Percentiles rank a stretch among this genome's conserved stretches.
Evolutionary conservation across 257 asterid genomes (phyloP).

Genomic region (Solanum virginianum): DNA sequence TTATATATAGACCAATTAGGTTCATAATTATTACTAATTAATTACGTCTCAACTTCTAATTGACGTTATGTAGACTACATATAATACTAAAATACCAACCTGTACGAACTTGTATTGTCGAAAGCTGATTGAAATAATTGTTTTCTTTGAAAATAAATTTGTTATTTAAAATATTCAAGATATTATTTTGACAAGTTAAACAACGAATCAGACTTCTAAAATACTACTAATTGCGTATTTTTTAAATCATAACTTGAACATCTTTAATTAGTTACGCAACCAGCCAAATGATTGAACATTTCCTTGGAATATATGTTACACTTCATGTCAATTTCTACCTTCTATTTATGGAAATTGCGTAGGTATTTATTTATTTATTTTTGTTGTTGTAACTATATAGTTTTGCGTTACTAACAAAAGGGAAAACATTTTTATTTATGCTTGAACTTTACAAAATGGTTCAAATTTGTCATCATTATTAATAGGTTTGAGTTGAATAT

Average conservation of each 20-base stretch:
- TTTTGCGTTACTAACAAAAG: background rate
- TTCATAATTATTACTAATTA: background rate
- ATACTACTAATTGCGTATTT: background rate
- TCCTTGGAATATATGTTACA: background rate
- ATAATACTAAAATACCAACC: background rate
- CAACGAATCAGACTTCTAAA: background rate
- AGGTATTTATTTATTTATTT: too few species aligned
- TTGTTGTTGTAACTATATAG: background rate
- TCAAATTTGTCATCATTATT: background rate
- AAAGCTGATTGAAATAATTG: conserved; percentile 24
- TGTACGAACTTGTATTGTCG: conserved; percentile 12
- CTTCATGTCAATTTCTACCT: background rate
- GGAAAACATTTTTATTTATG: background rate
- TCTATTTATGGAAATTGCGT: background rate
- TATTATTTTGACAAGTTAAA: background rate
- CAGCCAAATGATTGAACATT: background rate
- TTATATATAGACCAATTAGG: background rate
- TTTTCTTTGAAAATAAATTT: conserved; percentile 7
- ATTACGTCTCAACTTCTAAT: conserved; percentile 5
- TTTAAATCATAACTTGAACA: background rate
- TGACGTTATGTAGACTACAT: conserved; percentile 3
- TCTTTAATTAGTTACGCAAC: background rate
- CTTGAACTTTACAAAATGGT: background rate
- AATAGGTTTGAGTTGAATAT: background rate
- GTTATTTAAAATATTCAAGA: background rate